Percentiles rank a stretch among this genome's conserved stretches.
Evolutionary conservation across 305 asterid species (phyloP).

Genomic region (Stenogyne calaminthoides): DNA sequence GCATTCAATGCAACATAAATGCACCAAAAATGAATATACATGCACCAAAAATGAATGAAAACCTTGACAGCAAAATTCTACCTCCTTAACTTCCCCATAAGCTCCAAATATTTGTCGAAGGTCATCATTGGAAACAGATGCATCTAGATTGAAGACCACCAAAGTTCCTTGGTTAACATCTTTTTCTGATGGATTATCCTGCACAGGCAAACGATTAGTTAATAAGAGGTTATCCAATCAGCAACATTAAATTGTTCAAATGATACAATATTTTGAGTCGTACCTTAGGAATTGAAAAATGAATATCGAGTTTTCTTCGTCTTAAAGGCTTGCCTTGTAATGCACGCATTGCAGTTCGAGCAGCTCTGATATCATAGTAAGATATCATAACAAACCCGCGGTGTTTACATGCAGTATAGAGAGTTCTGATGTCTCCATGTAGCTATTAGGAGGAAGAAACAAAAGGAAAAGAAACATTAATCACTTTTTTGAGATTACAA

Average conservation of each 20-base stretch:
- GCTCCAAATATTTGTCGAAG: slow-evolving; percentile 76
- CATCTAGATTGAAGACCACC: slow-evolving; percentile 94
- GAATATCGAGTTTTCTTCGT: slow-evolving; percentile 92
- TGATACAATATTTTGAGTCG: slow-evolving; percentile 14
- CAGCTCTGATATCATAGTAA: slow-evolving; percentile 96
- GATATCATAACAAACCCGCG: slow-evolving; percentile 99
- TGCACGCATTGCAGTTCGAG: slow-evolving; percentile 92
- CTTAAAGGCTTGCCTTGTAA: slow-evolving; percentile 90
- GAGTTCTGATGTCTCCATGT: slow-evolving; percentile 93
- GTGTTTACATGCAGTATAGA: slow-evolving; percentile 94
- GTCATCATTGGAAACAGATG: slow-evolving; percentile 65
- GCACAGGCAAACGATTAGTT: slow-evolving; percentile 24
- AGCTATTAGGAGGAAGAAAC: slow-evolving; percentile 53
- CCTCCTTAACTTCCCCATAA: slow-evolving; percentile 95
- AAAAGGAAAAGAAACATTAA: neutral
- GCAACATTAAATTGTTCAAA: slow-evolving; percentile 7
- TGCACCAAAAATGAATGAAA: slow-evolving; percentile 24
- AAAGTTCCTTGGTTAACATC: slow-evolving; percentile 96
- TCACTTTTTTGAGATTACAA: neutral
- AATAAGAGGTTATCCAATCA: slow-evolving; percentile 15
- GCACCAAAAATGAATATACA: slow-evolving; percentile 30
- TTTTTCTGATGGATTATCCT: slow-evolving; percentile 98
- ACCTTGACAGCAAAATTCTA: slow-evolving; percentile 17
- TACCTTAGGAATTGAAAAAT: slow-evolving; percentile 95
- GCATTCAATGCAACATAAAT: slow-evolving; percentile 29